phyloP scores from a whole-genome alignment of 306 rosid species.

The Heteromeles arbutifolia region DNA sequence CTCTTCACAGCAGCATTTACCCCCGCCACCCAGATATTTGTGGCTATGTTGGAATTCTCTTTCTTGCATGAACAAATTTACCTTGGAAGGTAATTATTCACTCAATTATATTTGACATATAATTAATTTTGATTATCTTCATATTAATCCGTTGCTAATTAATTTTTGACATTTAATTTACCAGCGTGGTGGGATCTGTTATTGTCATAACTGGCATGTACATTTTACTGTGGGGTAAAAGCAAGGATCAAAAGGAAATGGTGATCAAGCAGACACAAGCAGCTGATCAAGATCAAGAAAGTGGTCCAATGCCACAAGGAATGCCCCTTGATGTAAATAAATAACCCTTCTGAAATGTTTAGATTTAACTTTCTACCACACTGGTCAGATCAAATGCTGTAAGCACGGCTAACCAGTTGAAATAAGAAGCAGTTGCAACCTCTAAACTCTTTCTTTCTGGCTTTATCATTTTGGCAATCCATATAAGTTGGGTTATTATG shows the following conservation, averaged over 20 bases:
- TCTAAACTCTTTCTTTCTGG: neutral
- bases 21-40: constrained; percentile 64
- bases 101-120: neutral
- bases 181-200: constrained; percentile 69
- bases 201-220: constrained; percentile 76
- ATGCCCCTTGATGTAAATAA: constrained; percentile 7
- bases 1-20: constrained; percentile 78
- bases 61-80: constrained; percentile 66
- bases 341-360: neutral
- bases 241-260: constrained; percentile 32
- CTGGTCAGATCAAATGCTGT: neutral
- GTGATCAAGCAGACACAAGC: constrained; percentile 32
- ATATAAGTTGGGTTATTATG: no score
- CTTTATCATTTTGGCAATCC: neutral
- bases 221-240: constrained; percentile 73
- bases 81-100: constrained; percentile 59
- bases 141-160: constrained; percentile 14
- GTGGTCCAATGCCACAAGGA: constrained; percentile 16
- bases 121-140: neutral
- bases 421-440: neutral
- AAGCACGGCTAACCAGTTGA: neutral
- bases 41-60: constrained; percentile 55
- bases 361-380: neutral
- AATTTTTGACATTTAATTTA: constrained; percentile 3
- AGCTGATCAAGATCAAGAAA: constrained; percentile 29